Evolutionary conservation across 2,329 filamentous ascomycete genomes (phyloP).

Genomic region (Beauveria scarabaeidicola): DNA sequence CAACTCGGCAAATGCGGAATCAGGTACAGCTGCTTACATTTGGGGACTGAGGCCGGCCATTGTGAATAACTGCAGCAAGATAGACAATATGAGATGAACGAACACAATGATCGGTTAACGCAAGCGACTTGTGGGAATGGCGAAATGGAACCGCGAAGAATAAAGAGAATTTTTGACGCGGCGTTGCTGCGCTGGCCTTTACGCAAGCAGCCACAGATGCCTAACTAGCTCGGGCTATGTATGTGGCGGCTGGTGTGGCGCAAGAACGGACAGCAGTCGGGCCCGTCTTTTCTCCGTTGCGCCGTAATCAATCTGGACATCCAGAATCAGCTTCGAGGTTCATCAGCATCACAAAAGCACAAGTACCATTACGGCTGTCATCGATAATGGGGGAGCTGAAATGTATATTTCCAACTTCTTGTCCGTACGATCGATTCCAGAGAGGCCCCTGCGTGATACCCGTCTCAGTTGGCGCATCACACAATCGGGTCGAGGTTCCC

Average conservation of each 20-base stretch:
- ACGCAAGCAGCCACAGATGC: slow-evolving; percentile 2
- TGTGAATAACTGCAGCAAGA: slow-evolving; percentile 24
- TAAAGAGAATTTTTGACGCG: slow-evolving; percentile 9
- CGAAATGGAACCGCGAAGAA: slow-evolving; percentile 8
- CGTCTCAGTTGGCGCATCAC: slow-evolving; percentile 4
- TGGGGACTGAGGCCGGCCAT: slow-evolving; percentile 57
- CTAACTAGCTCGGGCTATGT: not conserved
- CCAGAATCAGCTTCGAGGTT: not conserved
- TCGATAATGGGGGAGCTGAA: too few species aligned
- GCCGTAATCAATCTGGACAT: not conserved
- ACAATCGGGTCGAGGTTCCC: slow-evolving; percentile 32
- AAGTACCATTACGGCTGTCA: too few species aligned
- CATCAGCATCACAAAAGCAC: not conserved
- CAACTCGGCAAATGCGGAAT: not conserved
- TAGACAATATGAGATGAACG: too few species aligned
- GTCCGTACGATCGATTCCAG: too few species aligned
- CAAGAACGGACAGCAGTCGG: not conserved
- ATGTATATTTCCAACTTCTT: too few species aligned
- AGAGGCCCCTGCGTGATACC: too few species aligned
- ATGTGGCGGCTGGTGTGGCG: not conserved
- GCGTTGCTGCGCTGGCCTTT: slow-evolving; percentile 10
- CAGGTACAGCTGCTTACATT: slow-evolving; percentile 39
- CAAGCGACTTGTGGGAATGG: not conserved
- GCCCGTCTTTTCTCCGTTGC: not conserved
- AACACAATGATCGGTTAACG: not conserved